phyloP scores from a whole-genome alignment of 2,329 filamentous ascomycete genomes.

The Rutstroemia sp. region DNA sequence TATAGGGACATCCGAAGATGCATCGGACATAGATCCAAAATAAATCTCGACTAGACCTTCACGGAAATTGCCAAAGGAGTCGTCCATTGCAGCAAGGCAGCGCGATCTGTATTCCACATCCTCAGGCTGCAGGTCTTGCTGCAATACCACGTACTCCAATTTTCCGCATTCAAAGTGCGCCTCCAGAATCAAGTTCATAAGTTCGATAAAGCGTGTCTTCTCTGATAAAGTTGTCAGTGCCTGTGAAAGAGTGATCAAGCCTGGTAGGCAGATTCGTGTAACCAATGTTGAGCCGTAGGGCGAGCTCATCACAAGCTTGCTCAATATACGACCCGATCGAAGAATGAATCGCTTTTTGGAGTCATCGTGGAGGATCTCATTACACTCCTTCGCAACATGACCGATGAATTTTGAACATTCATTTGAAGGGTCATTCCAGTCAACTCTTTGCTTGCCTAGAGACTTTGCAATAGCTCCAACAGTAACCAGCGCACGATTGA shows the following conservation, averaged over 20 bases:
- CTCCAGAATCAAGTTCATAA: conserved; percentile 25
- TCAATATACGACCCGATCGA: conserved; percentile 6
- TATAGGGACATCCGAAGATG: conserved; percentile 14
- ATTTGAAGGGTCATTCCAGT: conserved; percentile 7
- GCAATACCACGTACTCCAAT: neutral
- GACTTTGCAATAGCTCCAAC: conserved; percentile 16
- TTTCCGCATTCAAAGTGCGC: conserved; percentile 12
- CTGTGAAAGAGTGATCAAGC: conserved; percentile 3
- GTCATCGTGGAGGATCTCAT: conserved; percentile 2
- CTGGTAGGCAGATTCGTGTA: neutral
- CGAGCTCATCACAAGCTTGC: conserved; percentile 5
- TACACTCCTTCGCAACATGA: conserved; percentile 10
- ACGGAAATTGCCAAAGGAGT: conserved; percentile 6
- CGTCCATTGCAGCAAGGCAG: neutral
- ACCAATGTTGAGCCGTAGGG: conserved; percentile 1
- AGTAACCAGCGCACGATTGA: conserved; percentile 20
- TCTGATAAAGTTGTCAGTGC: neutral
- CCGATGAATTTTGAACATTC: conserved; percentile 10
- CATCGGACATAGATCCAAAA: conserved; percentile 16
- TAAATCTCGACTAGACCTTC: conserved; percentile 13
- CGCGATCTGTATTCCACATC: neutral
- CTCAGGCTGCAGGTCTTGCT: neutral
- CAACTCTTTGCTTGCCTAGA: neutral
- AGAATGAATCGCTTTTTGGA: conserved; percentile 8
- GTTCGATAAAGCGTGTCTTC: conserved; percentile 17